Base-by-base conservation (phyloP, 2,329 filamentous ascomycete genomes). In the Fusarium ambrosium region DNA sequence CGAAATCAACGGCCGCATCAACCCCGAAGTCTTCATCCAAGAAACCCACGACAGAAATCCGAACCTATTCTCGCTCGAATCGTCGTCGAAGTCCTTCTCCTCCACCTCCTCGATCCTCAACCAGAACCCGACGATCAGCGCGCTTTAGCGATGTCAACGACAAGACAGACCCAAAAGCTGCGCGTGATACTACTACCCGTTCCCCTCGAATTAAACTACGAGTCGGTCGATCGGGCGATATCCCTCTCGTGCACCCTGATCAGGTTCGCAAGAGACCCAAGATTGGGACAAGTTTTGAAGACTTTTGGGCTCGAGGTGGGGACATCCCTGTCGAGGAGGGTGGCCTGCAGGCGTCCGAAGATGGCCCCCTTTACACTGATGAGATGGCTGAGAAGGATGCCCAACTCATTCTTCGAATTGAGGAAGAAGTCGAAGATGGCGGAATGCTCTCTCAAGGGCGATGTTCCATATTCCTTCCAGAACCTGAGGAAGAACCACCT, bases 381-480 rank as follows among this genome's bases (percentile, higher is more conserved):
- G 90, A 92, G 63, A 87, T 90, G 79, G 92, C 92, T 2, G 81
- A 85, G 53, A 87, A 89, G 63, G 95, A 98, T 82, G 95, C 94
- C 2, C 84, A 84, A 18, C 84, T 91, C n/a, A 89, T 97, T 20
- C 75, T 91, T 66, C 90, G 90, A 36, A 91, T 98, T 32, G 90
- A 95, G 74, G 85, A 91, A 58, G 95, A 95, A 73, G 91, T 91
- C 4, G 87, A 94, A 78, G 90, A 92, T 6, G 95, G 95, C 18
- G 94, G 95, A 3, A 81, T 95, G 5, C 87, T 98, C 32, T 95
- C 93, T 61, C 85, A 88, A 64, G 90, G 91, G 69, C 87, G 89
- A 69, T 96, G 94, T 80, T 92, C 92, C 3, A 85, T 92, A 27
- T 97, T 94, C 77, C 88, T 92, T 20, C 93, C 94, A 0, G 94